Conservation (phyloP, 257 asterid species). For the Cordia subcordata region DNA sequence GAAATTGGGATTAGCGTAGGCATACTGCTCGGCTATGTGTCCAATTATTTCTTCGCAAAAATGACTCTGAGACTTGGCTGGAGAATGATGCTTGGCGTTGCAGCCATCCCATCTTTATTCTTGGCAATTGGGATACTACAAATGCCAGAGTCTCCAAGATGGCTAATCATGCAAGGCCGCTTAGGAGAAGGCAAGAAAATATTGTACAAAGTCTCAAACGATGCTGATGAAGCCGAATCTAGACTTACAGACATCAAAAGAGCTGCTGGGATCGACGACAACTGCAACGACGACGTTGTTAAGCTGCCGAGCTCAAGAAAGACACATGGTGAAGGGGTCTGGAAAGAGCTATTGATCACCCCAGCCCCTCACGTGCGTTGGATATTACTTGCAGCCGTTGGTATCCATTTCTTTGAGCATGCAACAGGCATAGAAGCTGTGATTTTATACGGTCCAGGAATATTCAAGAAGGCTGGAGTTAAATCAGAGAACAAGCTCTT, state of each 20-base stretch:
- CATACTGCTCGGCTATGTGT: conserved; percentile 54
- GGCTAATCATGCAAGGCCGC: conserved; percentile 59
- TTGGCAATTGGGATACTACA: conserved; percentile 44
- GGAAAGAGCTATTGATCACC: conserved; percentile 36
- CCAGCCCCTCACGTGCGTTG: conserved; percentile 53
- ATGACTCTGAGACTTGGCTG: conserved; percentile 42
- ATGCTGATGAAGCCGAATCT: conserved; percentile 41
- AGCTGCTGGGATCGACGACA: conserved; percentile 46
- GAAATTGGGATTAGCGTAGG: conserved; percentile 69
- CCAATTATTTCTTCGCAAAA: conserved; percentile 40
- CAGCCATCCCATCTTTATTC: conserved; percentile 53
- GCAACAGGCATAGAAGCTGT: conserved; percentile 70
- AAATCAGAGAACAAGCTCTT: conserved; percentile 30
- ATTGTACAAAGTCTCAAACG: conserved; percentile 38
- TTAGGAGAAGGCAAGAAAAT: conserved; percentile 50
- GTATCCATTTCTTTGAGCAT: conserved; percentile 68
- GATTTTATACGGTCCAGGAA: conserved; percentile 52
- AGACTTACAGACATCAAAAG: conserved; percentile 42
- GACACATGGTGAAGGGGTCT: conserved; percentile 21
- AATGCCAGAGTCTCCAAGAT: conserved; percentile 86
- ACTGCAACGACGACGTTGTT: conserved; percentile 34
- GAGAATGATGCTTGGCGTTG: conserved; percentile 77
- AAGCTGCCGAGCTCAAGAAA: conserved; percentile 11
- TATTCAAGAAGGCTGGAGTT: conserved; percentile 62
- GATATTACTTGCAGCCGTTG: conserved; percentile 56